Evolutionary conservation across 2,329 filamentous ascomycete genomes (phyloP), one percentile per base, ranked within the genome.

Genomic region (Scytalidium sp.): DNA sequence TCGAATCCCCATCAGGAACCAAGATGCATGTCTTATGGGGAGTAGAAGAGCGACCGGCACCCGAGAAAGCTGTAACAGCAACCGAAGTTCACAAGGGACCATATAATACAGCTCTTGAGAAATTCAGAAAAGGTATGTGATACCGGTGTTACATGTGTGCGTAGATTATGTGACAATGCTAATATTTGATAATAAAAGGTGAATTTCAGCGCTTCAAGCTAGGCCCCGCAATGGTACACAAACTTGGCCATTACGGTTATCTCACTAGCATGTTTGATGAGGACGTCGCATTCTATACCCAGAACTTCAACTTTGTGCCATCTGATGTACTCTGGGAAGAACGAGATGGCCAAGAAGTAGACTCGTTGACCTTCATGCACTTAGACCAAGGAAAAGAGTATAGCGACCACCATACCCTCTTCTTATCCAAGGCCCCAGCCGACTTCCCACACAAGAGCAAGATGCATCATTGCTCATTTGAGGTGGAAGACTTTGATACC

Each of bases 351-450:
- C 32, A 17, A 2, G 15, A 36, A 8, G 8, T 9, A 7, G 32
- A 36, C 17, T 9, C 32, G 25, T 15, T 41, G 9, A 59, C 70
- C 9, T 81, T 81, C 58, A 65, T 67, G 1, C 75, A 79, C 51
- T 69, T 81, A 45, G 78, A 81, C 52, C 67, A 70, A 1, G 77
- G 75, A 0, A 58, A 65, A 0, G 63, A 67, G 0, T 67, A 68
- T 19, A 71, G 74, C 0, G 78, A 81, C 57, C 78, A 81, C 54
- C 78, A 81, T 52, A 70, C 67, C 4, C 75, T 81, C 49, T 81
- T 80, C 66, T 66, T 80, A 13, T 20, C 42, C 13, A 41, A 43
- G 77, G 41, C 46, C 11, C 40, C 43, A 8, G 11, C 40, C 9
- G n/a, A 8, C 3, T 22, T 46, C 10, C 47, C 29, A 8, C 29